These are phyloP conservation scores for Podila minutissima DNA, from an alignment of 192 early-diverging fungal species.

Conservation along the genomic window DNA sequence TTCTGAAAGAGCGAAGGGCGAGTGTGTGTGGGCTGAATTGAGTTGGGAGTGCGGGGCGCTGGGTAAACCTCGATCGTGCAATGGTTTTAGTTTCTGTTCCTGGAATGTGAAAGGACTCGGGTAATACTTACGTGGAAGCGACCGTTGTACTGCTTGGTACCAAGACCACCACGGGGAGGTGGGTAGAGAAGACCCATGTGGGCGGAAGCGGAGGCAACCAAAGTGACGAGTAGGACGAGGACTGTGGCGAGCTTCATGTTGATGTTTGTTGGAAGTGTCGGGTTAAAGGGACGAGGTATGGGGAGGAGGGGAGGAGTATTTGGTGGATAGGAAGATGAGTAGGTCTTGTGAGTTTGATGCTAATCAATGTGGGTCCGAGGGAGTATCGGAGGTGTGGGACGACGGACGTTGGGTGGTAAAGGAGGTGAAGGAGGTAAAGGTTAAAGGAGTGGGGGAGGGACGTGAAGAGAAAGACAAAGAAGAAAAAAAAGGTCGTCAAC, in stretches of 20 bases:
- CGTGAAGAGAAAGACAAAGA: neutral
- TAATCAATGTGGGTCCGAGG: slow-evolving; percentile 8
- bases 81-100: neutral
- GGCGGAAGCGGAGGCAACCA: slow-evolving; percentile 36
- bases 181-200: slow-evolving; percentile 44
- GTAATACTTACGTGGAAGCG: slow-evolving; percentile 29
- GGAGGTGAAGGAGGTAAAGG: neutral
- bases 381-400: neutral
- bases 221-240: slow-evolving; percentile 19
- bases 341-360: neutral
- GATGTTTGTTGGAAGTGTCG: neutral
- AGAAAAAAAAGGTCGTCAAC: neutral
- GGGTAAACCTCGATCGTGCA: neutral
- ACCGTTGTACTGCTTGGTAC: slow-evolving; percentile 46
- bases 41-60: too few species aligned
- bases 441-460: neutral
- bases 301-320: neutral
- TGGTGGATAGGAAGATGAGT: neutral
- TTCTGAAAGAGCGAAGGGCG: too few species aligned
- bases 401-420: neutral
- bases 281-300: neutral
- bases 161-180: slow-evolving; percentile 37
- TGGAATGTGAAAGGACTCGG: neutral
- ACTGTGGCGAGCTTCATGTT: slow-evolving; percentile 35
- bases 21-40: too few species aligned